Evolutionary conservation across 176 grass and related monocot genomes (phyloP).

Genomic region (Triticum monococcum): DNA sequence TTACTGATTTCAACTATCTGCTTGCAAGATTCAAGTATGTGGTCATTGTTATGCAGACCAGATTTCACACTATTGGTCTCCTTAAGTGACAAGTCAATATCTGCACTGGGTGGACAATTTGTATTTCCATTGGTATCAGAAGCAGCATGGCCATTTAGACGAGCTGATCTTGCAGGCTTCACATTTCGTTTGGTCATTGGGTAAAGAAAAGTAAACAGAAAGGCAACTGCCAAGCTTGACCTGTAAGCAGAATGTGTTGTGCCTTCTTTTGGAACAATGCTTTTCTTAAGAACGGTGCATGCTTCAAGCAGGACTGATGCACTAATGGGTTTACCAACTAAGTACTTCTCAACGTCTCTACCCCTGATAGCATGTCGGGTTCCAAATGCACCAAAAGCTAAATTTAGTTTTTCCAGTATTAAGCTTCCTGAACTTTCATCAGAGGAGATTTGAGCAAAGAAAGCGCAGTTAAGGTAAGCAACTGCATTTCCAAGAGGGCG

Average conservation of each 20-base stretch:
- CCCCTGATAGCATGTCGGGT: conserved; percentile 77
- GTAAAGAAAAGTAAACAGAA: conserved; percentile 85
- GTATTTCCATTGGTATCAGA: conserved; percentile 33
- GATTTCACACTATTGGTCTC: conserved; percentile 28
- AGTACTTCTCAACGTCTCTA: conserved; percentile 67
- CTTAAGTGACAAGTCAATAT: conserved; percentile 30
- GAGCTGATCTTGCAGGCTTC: conserved; percentile 32
- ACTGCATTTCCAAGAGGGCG: conserved; percentile 75
- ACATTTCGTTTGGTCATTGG: conserved; percentile 36
- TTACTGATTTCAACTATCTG: conserved; percentile 57
- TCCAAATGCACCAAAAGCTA: conserved; percentile 90
- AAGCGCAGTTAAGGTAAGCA: conserved; percentile 85
- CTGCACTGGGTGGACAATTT: conserved; percentile 15
- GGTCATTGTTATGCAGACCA: conserved; percentile 18
- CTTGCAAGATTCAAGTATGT: conserved; percentile 55
- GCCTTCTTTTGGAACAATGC: conserved; percentile 60
- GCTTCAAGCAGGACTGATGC: conserved; percentile 64
- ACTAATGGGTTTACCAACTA: conserved; percentile 71
- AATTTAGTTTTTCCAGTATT: conserved; percentile 38
- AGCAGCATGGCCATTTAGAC: conserved; percentile 2
- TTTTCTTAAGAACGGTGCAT: conserved; percentile 60
- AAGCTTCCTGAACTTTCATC: conserved; percentile 52
- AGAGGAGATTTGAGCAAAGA: conserved; percentile 55
- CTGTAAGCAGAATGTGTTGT: conserved; percentile 75
- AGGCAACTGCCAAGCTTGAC: conserved; percentile 77